Evolutionary conservation across 2,329 filamentous ascomycete species (phyloP).

Genomic region (Daldinia sp.): DNA sequence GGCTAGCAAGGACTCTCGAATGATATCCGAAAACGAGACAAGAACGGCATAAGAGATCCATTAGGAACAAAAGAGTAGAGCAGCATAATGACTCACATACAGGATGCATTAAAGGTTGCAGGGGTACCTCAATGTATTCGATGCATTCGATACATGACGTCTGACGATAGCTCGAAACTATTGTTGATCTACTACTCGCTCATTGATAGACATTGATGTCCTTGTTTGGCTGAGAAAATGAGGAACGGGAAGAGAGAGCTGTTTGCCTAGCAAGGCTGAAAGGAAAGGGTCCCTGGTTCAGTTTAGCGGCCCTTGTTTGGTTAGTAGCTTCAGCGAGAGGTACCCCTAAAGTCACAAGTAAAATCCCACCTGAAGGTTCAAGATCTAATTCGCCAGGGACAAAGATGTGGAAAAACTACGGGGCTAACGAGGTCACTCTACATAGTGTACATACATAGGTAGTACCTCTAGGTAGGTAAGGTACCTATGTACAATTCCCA

Average conservation of each 20-base stretch:
- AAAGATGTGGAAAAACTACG: constrained; percentile 34
- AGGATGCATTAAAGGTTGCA: constrained; percentile 34
- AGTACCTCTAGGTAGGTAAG: background rate
- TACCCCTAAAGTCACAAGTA: too few species aligned
- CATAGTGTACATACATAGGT: background rate
- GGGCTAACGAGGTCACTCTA: background rate
- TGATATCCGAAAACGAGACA: constrained; percentile 19
- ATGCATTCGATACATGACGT: constrained; percentile 40
- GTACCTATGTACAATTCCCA: background rate
- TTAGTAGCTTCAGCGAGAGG: background rate
- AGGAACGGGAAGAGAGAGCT: background rate
- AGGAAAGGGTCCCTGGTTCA: background rate
- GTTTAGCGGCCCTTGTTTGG: background rate
- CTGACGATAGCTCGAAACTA: constrained; percentile 13
- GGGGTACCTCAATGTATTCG: constrained; percentile 16
- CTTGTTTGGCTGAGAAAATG: background rate
- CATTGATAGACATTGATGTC: background rate
- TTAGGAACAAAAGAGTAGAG: background rate
- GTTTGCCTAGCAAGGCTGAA: constrained; percentile 31
- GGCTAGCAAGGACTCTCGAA: constrained; percentile 11
- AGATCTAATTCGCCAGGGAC: constrained; percentile 7
- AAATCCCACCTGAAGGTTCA: too few species aligned
- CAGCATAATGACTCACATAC: constrained; percentile 43
- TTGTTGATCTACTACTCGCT: constrained; percentile 24
- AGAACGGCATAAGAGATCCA: constrained; percentile 4